Percentiles rank a stretch among this genome's conserved stretches.
These are phyloP conservation scores for Amanita muscaria DNA, from an alignment of 768 basidiomycete genomes.

Conservation along the genomic window DNA sequence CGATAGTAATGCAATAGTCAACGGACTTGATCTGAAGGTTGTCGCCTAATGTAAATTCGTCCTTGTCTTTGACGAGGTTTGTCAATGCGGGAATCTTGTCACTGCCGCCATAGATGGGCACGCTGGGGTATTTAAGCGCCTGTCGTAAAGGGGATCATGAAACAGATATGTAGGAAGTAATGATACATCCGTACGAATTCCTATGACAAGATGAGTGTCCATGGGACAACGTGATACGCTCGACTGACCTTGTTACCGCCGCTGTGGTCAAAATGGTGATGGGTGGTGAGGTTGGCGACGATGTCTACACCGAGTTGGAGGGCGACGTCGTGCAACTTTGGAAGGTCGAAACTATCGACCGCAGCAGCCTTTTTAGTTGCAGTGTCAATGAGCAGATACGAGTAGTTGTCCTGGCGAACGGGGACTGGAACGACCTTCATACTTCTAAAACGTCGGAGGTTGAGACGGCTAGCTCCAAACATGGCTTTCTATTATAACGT, in stretches of 20 bases:
- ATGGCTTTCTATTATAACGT: too few relatives aligned
- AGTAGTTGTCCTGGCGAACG: conserved; percentile 77
- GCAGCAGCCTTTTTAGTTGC: conserved; percentile 59
- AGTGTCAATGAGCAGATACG: conserved; percentile 74
- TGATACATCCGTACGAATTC: conserved; percentile 36
- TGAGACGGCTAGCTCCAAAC: background rate
- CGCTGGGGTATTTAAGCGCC: conserved; percentile 22
- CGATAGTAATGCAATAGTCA: too few relatives aligned
- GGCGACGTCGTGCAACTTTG: conserved; percentile 58
- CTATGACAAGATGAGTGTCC: conserved; percentile 16
- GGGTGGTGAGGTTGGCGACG: conserved; percentile 77
- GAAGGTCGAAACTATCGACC: conserved; percentile 73
- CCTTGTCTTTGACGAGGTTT: conserved; percentile 69
- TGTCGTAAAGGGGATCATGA: background rate
- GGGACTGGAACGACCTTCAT: conserved; percentile 80
- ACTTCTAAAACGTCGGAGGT: conserved; percentile 9
- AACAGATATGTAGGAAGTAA: background rate
- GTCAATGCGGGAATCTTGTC: conserved; percentile 57
- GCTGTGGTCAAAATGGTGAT: conserved; percentile 86
- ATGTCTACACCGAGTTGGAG: conserved; percentile 52
- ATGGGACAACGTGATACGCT: background rate
- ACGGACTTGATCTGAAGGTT: conserved; percentile 52
- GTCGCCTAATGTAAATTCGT: conserved; percentile 68
- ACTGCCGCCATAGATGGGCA: conserved; percentile 77
- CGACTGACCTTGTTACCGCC: conserved; percentile 69